Evolutionary conservation across 1,139 yeast species (phyloP).

Genomic region (Eremothecium sinecaudum): DNA sequence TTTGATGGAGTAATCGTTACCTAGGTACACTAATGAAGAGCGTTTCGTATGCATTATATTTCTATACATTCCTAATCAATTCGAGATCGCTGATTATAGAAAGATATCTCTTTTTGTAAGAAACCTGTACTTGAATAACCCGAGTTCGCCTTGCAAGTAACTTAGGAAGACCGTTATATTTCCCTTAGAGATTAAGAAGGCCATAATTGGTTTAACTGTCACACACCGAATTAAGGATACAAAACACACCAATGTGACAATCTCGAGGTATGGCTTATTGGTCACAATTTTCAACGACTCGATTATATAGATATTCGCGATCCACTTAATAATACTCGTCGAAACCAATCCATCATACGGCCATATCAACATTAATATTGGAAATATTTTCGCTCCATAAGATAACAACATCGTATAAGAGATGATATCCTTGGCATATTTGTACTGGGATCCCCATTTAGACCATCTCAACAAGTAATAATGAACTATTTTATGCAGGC

Average conservation of each 20-base stretch:
- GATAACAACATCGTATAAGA: constrained; percentile 66
- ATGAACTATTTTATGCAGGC: constrained; percentile 46
- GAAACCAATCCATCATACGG: constrained; percentile 77
- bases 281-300: constrained; percentile 59
- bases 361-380: constrained; percentile 94
- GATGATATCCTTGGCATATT: constrained; percentile 29
- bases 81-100: constrained; percentile 2
- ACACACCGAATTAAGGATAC: constrained; percentile 22
- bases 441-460: constrained; percentile 35
- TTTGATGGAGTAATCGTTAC: constrained; percentile 10
- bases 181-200: constrained; percentile 20
- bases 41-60: neutral
- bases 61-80: neutral
- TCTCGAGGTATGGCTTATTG: constrained; percentile 34
- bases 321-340: constrained; percentile 48
- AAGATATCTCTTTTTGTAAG: constrained; percentile 6
- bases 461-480: constrained; percentile 33
- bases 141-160: constrained; percentile 9
- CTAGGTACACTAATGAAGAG: neutral
- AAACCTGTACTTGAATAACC: constrained; percentile 6
- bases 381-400: constrained; percentile 71
- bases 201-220: constrained; percentile 23
- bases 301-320: constrained; percentile 52
- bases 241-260: constrained; percentile 26
- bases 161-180: constrained; percentile 3